Conservation (phyloP, 495 filamentous ascomycete genomes). For the Xylaria bambusicola region DNA sequence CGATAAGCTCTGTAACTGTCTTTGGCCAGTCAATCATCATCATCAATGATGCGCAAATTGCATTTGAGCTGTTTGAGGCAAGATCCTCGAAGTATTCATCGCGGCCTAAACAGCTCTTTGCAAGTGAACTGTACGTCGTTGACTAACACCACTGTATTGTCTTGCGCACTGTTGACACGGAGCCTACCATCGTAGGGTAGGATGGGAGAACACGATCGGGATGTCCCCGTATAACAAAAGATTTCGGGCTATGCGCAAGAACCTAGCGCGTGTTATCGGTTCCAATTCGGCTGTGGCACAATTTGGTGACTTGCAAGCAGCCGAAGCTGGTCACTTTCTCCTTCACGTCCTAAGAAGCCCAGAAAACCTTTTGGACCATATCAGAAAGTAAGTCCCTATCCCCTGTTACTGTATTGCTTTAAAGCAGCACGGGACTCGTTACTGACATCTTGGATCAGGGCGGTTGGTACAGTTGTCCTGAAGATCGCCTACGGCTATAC, state of each 20-base stretch:
- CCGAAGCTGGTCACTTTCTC: slow-evolving; percentile 45
- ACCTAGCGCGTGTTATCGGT: slow-evolving; percentile 36
- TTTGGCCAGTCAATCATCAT: slow-evolving; percentile 52
- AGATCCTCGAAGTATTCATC: slow-evolving; percentile 47
- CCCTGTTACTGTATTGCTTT: not conserved
- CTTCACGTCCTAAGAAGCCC: slow-evolving; percentile 44
- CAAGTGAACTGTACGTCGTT: slow-evolving; percentile 42
- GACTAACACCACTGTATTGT: not conserved
- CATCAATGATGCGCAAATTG: slow-evolving; percentile 46
- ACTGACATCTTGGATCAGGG: slow-evolving; percentile 11
- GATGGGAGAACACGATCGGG: slow-evolving; percentile 40
- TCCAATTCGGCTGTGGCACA: slow-evolving; percentile 35
- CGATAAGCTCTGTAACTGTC: slow-evolving; percentile 55
- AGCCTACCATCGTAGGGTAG: slow-evolving; percentile 20
- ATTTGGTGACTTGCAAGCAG: slow-evolving; percentile 42
- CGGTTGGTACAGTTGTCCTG: slow-evolving; percentile 46
- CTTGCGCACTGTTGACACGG: not conserved
- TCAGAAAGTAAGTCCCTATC: slow-evolving; percentile 37
- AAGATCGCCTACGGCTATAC: slow-evolving; percentile 55
- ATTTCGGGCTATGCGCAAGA: slow-evolving; percentile 47
- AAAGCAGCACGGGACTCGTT: not conserved
- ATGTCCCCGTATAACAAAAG: slow-evolving; percentile 40
- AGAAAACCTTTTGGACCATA: slow-evolving; percentile 38
- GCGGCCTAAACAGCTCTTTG: slow-evolving; percentile 40
- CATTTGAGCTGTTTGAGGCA: slow-evolving; percentile 50